Evolutionary conservation across 169 alveolate species (phyloP).

Genomic region (Plasmodium relictum): DNA sequence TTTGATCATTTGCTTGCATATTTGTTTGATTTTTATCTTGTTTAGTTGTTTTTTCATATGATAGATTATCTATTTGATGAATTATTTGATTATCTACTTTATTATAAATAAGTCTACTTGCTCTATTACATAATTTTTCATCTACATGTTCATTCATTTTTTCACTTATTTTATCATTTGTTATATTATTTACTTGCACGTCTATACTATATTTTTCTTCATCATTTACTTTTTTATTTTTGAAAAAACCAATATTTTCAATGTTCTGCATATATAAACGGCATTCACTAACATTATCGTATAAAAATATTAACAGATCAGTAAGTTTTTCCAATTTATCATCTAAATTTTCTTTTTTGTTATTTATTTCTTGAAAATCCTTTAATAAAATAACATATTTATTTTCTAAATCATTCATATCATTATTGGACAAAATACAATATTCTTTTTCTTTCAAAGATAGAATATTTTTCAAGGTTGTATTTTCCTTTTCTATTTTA

Average conservation of each 20-base stretch:
- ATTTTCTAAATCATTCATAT: conserved; percentile 14
- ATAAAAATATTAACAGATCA: conserved; percentile 62
- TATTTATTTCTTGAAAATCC: conserved; percentile 6
- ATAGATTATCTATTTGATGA: background rate
- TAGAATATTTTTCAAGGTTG: background rate
- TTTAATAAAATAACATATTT: conserved; percentile 21
- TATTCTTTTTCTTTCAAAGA: conserved; percentile 41
- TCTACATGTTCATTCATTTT: background rate
- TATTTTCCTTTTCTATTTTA: conserved; percentile 28
- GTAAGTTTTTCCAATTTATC: conserved; percentile 28
- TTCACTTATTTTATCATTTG: background rate
- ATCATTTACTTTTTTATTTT: conserved; percentile 7
- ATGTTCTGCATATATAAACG: conserved; percentile 51
- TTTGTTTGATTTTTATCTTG: background rate
- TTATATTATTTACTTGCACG: background rate
- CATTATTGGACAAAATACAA: background rate
- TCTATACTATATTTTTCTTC: background rate
- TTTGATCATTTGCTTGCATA: background rate
- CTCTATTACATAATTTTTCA: background rate
- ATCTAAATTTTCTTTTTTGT: conserved; percentile 19
- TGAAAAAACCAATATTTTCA: conserved; percentile 34
- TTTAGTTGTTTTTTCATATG: background rate
- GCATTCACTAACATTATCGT: conserved; percentile 52
- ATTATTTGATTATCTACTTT: background rate
- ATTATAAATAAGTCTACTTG: background rate